Percentiles rank a stretch among this genome's conserved stretches.
Evolutionary conservation across 148 eudicot species (phyloP).

Genomic region (Heliosperma pusillum): DNA sequence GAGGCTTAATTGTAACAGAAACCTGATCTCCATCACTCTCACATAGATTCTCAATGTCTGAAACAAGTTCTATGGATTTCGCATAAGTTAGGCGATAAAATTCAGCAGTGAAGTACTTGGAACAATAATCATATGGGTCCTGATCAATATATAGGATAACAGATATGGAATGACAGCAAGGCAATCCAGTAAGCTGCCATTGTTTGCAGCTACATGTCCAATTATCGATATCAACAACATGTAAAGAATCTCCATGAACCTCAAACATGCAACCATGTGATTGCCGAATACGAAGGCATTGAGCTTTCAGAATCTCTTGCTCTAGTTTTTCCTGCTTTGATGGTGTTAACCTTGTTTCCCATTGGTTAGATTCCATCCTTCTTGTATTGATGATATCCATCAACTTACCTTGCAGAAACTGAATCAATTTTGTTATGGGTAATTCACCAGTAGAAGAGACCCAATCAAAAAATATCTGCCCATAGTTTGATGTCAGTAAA

Average conservation of each 20-base stretch:
- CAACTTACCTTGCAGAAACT: slow-evolving; percentile 43
- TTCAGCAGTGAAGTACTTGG: slow-evolving; percentile 39
- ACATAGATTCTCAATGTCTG: slow-evolving; percentile 32
- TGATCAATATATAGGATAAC: slow-evolving; percentile 40
- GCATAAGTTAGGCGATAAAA: slow-evolving; percentile 41
- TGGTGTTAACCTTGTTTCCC: slow-evolving; percentile 51
- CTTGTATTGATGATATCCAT: slow-evolving; percentile 46
- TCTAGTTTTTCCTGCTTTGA: slow-evolving; percentile 48
- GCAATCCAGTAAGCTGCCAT: slow-evolving; percentile 57
- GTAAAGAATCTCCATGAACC: slow-evolving; percentile 41
- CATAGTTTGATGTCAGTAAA: slow-evolving; percentile 47
- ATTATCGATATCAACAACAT: slow-evolving; percentile 42
- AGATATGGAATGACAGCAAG: slow-evolving; percentile 57
- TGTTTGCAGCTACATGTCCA: slow-evolving; percentile 59
- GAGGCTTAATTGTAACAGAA: slow-evolving; percentile 42
- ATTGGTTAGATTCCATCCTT: slow-evolving; percentile 44
- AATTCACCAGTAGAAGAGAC: slow-evolving; percentile 52
- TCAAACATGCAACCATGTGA: slow-evolving; percentile 41
- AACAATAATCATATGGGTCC: slow-evolving; percentile 52
- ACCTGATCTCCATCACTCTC: slow-evolving; percentile 27
- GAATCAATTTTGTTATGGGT: slow-evolving; percentile 56
- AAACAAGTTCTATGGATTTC: slow-evolving; percentile 43
- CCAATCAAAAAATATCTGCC: slow-evolving; percentile 43
- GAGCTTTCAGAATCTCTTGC: slow-evolving; percentile 39
- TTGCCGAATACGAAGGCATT: slow-evolving; percentile 31